Conservation (phyloP, 345 rosid genomes). For the Mallotus nudiflorus region DNA sequence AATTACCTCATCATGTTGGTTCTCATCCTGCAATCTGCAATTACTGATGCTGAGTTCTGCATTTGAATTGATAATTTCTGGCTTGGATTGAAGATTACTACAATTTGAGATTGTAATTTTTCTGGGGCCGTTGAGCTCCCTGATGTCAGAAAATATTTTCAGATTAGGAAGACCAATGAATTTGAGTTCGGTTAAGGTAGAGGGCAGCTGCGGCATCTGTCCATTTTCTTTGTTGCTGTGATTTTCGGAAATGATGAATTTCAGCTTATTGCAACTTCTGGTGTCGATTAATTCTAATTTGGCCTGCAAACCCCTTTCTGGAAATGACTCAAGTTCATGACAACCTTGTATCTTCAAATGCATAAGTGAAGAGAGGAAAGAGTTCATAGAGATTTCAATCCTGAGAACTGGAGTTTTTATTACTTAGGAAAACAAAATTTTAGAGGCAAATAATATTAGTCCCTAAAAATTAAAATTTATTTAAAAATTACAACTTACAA, state of each 20-base stretch:
- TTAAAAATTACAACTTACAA: no score
- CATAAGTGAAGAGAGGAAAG: not conserved
- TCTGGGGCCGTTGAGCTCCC: not conserved
- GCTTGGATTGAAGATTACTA: no score
- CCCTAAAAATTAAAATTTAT: no score
- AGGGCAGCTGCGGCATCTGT: not conserved
- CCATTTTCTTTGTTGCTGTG: not conserved
- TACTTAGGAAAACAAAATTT: no score
- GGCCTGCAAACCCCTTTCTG: not conserved
- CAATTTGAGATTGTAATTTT: not conserved
- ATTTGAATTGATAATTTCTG: not conserved
- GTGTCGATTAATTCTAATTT: not conserved
- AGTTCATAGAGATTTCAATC: no score
- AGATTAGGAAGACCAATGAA: not conserved
- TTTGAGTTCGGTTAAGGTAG: not conserved
- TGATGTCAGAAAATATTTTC: not conserved
- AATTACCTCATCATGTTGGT: no score
- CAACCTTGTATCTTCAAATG: not conserved
- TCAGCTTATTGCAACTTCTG: not conserved
- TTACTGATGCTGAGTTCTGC: no score
- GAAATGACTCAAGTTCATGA: not conserved
- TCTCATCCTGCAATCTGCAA: no score
- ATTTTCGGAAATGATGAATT: not conserved
- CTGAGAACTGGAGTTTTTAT: no score
- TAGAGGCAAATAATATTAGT: no score